These are phyloP conservation scores for Phytophthora chlamydospora DNA, from an alignment of 352 stramenopile species.

Conservation along the genomic window DNA sequence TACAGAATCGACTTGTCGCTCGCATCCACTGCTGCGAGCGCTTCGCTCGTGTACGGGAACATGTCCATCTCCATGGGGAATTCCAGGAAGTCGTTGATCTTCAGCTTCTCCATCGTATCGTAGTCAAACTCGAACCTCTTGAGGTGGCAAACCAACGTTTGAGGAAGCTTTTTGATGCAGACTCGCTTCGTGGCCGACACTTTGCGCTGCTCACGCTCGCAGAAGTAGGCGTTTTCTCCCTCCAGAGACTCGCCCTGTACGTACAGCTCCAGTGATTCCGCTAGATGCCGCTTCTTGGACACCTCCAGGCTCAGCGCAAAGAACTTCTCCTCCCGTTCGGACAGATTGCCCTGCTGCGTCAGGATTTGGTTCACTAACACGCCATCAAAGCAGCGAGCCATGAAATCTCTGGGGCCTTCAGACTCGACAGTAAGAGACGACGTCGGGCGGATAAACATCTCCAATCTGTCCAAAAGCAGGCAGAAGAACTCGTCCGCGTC, in stretches of 20 bases:
- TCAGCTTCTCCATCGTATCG: slow-evolving; percentile 88
- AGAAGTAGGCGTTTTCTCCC: slow-evolving; percentile 84
- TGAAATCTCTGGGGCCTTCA: slow-evolving; percentile 32
- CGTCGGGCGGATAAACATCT: slow-evolving; percentile 52
- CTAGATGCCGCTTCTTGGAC: slow-evolving; percentile 67
- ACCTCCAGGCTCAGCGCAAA: slow-evolving; percentile 85
- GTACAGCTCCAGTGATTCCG: slow-evolving; percentile 69
- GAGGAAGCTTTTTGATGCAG: slow-evolving; percentile 78
- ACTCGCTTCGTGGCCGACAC: slow-evolving; percentile 84
- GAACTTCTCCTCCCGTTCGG: slow-evolving; percentile 85
- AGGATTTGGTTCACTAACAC: slow-evolving; percentile 86
- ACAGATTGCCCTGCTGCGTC: slow-evolving; percentile 77
- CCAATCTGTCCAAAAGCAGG: slow-evolving; percentile 76
- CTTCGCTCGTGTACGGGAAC: slow-evolving; percentile 88
- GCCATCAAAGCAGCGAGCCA: slow-evolving; percentile 74
- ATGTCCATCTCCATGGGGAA: slow-evolving; percentile 91
- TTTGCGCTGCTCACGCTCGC: slow-evolving; percentile 69
- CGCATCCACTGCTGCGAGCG: slow-evolving; percentile 25
- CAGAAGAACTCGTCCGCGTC: slow-evolving; percentile 87
- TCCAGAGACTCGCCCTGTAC: slow-evolving; percentile 78
- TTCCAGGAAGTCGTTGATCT: slow-evolving; percentile 87
- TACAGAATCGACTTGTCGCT: slow-evolving; percentile 59
- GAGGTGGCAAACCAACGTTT: slow-evolving; percentile 83
- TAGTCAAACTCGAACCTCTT: slow-evolving; percentile 93
- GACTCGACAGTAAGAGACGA: neutral